phyloP scores from a whole-genome alignment of 2,329 filamentous ascomycete genomes.

The Trichoderma simmonsii region DNA sequence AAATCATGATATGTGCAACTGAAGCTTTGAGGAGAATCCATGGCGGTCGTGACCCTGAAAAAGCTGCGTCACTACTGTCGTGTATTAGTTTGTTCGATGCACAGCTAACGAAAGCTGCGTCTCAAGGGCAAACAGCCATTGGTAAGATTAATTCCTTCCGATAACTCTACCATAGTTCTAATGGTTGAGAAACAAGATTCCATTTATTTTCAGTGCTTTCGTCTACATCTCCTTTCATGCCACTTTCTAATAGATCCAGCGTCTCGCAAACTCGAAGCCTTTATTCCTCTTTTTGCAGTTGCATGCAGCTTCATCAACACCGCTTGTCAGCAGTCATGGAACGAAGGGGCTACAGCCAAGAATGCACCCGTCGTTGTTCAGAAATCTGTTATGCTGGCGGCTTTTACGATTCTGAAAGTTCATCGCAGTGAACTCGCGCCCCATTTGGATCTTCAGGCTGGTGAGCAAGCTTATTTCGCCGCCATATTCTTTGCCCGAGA shows the following conservation, averaged over 20 bases:
- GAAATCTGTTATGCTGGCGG: constrained; percentile 41
- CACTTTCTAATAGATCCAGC: background rate
- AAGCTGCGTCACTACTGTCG: background rate
- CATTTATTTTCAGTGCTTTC: background rate
- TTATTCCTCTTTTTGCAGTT: background rate
- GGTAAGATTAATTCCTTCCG: background rate
- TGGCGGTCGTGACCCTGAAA: background rate
- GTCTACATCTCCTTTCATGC: constrained; percentile 1
- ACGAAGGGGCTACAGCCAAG: background rate
- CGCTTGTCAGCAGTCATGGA: background rate
- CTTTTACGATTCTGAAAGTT: constrained; percentile 47
- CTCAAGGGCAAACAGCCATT: background rate
- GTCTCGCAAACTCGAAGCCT: constrained; percentile 6
- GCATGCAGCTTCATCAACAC: background rate
- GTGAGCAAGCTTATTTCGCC: constrained; percentile 35
- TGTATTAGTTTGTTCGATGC: constrained; percentile 9
- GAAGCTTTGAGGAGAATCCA: constrained; percentile 1
- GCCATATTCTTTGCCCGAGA: background rate
- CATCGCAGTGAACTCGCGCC: constrained; percentile 47
- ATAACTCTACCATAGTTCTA: background rate
- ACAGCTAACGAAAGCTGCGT: background rate
- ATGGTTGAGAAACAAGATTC: background rate
- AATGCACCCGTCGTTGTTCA: background rate
- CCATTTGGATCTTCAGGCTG: constrained; percentile 40
- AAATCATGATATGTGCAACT: constrained; percentile 13